Base-by-base conservation (phyloP, 2,329 filamentous ascomycete species). In the Cercospora citrullina region DNA sequence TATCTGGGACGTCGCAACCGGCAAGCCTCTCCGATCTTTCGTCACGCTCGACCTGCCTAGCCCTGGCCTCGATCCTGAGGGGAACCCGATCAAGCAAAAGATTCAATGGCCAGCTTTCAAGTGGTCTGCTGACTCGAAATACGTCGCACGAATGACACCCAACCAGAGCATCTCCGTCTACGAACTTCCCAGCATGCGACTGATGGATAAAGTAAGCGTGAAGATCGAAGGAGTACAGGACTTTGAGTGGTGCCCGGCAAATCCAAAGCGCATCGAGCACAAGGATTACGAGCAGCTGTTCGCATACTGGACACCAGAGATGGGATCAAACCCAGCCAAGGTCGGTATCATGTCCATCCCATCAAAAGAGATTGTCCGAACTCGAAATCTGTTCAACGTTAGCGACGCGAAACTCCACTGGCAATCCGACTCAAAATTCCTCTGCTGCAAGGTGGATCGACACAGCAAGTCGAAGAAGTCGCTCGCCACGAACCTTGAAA, bases 391-490 rank as follows among this genome's bases (percentile, higher is more conserved):
- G 57, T 98, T 99, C 88, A 98, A 95, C 79, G 95, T 99, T 67
- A 93, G 92, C 57, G 95, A 99, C 80, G 95, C 92, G 67, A 99
- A 98, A 85, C 88, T 99, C 18, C 95, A 99, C 86, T 99, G 95
- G 95, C 95, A 99, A 83, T 97, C 93, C 4, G 93, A 97, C 71
- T 92, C 90, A 66, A 87, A 91, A 69, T 99, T 97, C 79, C 89
- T 99, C 69, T 98, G 95, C 79, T 94, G 98, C 80, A 99, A 99
- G 87, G 95, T 99, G 67, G 95, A 99, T 81, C 88, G 95, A 73
- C 95, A 99, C 86, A 97, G 93, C 80, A 99, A 99, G 84, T 97
- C 94, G 66, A 98, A 98, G 87, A 99, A 98, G 84, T 97, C 93
- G 2, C 88, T 96, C 76, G 94, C 94, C 69, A 99, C 95, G 33